These are phyloP conservation scores for Phragmites australis DNA, from an alignment of 176 grass and related monocot genomes.

Conservation along the genomic window DNA sequence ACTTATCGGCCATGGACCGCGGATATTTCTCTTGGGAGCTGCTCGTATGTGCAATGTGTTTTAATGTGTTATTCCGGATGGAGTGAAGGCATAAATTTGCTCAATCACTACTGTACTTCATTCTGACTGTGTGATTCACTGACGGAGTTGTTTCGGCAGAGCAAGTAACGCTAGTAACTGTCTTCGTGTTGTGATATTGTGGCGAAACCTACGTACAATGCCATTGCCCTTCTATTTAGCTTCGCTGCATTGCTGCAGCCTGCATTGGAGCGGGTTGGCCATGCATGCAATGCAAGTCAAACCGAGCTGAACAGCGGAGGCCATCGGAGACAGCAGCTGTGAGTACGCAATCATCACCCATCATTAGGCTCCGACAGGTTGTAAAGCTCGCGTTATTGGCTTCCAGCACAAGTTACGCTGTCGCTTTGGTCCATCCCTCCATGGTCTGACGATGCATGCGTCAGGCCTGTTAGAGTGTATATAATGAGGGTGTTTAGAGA, in stretches of 20 bases:
- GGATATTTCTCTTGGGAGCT: not conserved
- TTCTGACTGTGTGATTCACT: not conserved
- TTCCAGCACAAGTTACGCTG: not conserved
- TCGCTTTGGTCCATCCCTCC: conserved; percentile 22
- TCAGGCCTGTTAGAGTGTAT: too few species aligned
- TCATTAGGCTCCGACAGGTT: conserved; percentile 1
- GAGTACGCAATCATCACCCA: not conserved
- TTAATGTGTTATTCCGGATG: not conserved
- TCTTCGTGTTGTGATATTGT: not conserved
- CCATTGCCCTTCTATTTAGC: not conserved
- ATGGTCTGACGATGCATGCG: not conserved
- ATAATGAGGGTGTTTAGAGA: too few species aligned
- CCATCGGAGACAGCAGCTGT: not conserved
- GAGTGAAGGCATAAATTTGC: not conserved
- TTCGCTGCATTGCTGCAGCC: not conserved
- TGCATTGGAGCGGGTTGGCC: not conserved
- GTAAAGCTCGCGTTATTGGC: not conserved
- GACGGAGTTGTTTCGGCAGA: not conserved
- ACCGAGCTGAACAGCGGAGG: not conserved
- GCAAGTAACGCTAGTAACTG: not conserved
- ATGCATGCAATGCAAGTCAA: not conserved
- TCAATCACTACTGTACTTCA: not conserved
- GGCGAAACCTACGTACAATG: not conserved
- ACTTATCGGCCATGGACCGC: not conserved
- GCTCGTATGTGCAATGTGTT: not conserved